These are phyloP conservation scores for Coix lacrymajobi DNA, from an alignment of 176 grass and related monocot species.

Conservation along the genomic window DNA sequence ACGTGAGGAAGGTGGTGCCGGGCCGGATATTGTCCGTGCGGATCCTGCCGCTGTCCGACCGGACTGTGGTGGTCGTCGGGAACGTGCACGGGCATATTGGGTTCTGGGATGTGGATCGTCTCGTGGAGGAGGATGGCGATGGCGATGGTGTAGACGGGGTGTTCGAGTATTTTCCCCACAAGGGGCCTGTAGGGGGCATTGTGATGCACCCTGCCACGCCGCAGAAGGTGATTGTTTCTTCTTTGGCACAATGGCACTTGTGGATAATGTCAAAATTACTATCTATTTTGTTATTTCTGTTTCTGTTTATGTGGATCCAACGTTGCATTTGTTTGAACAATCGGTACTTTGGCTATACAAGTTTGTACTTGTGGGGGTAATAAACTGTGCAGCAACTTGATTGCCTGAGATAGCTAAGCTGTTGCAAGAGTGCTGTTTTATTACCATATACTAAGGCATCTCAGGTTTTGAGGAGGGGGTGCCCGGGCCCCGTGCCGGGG, in stretches of 20 bases:
- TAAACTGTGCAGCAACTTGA: not conserved
- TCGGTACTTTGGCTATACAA: not conserved
- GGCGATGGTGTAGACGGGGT: slow-evolving; percentile 31
- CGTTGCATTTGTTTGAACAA: not conserved
- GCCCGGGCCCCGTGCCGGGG: no score
- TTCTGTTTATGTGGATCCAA: not conserved
- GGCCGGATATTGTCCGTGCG: slow-evolving; percentile 46
- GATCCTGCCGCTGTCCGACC: slow-evolving; percentile 51
- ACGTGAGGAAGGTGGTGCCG: slow-evolving; percentile 49
- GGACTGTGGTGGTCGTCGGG: slow-evolving; percentile 49
- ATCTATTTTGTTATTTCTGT: not conserved
- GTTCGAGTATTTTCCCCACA: slow-evolving; percentile 66
- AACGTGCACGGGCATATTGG: slow-evolving; percentile 64
- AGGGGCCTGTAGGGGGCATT: slow-evolving; percentile 48
- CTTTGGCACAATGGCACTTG: not conserved
- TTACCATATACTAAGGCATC: not conserved
- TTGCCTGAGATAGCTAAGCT: not conserved
- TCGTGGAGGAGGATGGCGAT: slow-evolving; percentile 17
- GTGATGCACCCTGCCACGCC: slow-evolving; percentile 37
- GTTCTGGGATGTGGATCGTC: slow-evolving; percentile 64
- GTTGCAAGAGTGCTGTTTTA: not conserved
- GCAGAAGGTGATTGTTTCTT: slow-evolving; percentile 41
- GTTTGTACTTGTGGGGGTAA: not conserved
- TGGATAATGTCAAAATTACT: not conserved
- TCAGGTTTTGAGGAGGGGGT: not conserved